Evolutionary conservation across 306 rosid genomes (phyloP).

Genomic region (Castanea crenata): DNA sequence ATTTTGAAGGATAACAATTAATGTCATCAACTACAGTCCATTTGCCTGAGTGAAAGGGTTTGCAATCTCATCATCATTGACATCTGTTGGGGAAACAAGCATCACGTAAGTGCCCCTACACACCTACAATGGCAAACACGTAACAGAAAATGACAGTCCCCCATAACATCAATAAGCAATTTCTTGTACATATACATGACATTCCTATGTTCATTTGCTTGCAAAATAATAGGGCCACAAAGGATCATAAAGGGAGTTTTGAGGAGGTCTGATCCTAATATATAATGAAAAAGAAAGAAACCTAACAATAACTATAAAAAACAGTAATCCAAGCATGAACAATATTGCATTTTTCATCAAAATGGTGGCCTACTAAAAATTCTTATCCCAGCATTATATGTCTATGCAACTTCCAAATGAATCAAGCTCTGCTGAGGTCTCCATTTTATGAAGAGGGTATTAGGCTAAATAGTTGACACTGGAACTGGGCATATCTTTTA

Average conservation of each 20-base stretch:
- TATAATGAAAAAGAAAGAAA: not conserved
- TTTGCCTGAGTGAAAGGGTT: conserved; percentile 15
- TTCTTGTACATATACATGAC: not conserved
- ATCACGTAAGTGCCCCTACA: conserved; percentile 20
- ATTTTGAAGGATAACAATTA: not conserved
- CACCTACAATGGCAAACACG: not conserved
- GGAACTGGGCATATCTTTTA: no score
- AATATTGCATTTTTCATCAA: no score
- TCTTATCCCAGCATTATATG: no score
- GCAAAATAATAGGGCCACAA: not conserved
- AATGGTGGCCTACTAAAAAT: no score
- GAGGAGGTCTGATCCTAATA: not conserved
- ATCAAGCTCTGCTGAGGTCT: no score
- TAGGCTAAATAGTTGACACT: no score
- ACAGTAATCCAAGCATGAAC: not conserved
- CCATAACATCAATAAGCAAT: not conserved
- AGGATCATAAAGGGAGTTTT: not conserved
- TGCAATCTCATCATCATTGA: conserved; percentile 22
- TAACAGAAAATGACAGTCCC: not conserved
- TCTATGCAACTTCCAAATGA: no score
- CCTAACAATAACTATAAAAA: not conserved
- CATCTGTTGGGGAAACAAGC: conserved; percentile 29
- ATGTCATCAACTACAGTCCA: not conserved
- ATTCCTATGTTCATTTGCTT: not conserved
- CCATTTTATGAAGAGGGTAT: no score